Conservation (phyloP, 148 eudicot genomes). For the Persicaria tinctoria region DNA sequence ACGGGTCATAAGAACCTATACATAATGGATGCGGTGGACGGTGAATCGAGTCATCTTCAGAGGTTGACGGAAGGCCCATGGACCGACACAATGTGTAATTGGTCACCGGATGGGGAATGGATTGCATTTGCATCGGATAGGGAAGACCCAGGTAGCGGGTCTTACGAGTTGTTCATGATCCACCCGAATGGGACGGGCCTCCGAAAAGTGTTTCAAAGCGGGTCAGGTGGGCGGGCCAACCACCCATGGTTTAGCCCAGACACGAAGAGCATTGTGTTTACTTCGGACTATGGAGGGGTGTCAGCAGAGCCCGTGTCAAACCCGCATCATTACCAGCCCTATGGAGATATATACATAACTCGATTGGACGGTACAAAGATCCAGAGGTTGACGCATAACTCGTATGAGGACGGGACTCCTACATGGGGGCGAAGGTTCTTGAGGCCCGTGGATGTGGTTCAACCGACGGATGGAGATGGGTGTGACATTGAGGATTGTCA, state of each 20-base stretch:
- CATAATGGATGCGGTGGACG: conserved; percentile 72
- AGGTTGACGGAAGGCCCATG: conserved; percentile 71
- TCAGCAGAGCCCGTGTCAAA: conserved; percentile 91
- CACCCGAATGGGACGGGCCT: conserved; percentile 82
- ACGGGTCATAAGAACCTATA: conserved; percentile 76
- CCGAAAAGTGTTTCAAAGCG: conserved; percentile 61
- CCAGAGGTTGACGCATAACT: conserved; percentile 66
- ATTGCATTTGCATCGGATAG: conserved; percentile 73
- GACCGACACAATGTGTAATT: conserved; percentile 82
- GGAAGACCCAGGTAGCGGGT: conserved; percentile 57
- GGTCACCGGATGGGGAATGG: conserved; percentile 93
- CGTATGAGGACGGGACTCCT: conserved; percentile 90
- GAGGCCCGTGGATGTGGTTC: conserved; percentile 30
- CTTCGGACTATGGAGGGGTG: conserved; percentile 73
- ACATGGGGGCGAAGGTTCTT: conserved; percentile 60
- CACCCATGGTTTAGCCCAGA: conserved; percentile 94
- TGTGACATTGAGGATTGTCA: conserved; percentile 69
- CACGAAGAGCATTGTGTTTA: conserved; percentile 51
- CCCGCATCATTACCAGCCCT: conserved; percentile 83
- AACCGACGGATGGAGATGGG: conserved; percentile 27
- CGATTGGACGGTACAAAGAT: conserved; percentile 54
- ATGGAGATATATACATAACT: conserved; percentile 65
- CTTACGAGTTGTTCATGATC: conserved; percentile 55
- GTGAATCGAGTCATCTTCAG: conserved; percentile 45
- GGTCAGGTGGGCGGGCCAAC: conserved; percentile 57